Evolutionary conservation across 2,329 filamentous ascomycete species (phyloP).

Genomic region (Neonectria hederae): DNA sequence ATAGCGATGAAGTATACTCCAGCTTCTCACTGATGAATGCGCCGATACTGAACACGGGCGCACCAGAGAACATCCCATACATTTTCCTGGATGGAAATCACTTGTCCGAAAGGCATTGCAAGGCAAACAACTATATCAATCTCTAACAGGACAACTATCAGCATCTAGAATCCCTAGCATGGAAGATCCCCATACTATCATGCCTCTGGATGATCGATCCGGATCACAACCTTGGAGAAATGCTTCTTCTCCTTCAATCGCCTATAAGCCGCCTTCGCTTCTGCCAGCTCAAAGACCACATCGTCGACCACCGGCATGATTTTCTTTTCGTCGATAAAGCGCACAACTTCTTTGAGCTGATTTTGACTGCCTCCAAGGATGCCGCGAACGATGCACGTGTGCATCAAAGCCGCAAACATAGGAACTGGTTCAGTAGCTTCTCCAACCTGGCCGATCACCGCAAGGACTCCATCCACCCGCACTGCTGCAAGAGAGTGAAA

Average conservation of each 20-base stretch:
- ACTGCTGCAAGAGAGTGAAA: conserved; percentile 63
- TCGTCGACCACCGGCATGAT: conserved; percentile 46
- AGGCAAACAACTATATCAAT: too few relatives aligned
- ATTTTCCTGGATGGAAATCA: too few relatives aligned
- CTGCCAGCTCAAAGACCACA: conserved; percentile 42
- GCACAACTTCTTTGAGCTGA: conserved; percentile 44
- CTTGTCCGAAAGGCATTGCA: too few relatives aligned
- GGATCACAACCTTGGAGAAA: conserved; percentile 49
- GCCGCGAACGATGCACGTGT: conserved; percentile 43
- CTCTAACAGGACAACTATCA: too few relatives aligned
- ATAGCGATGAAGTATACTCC: too few relatives aligned
- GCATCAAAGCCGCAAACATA: conserved; percentile 38
- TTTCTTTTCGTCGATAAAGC: conserved; percentile 45
- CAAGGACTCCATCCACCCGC: conserved; percentile 46
- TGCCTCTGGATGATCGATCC: conserved; percentile 33
- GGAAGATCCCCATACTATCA: background rate
- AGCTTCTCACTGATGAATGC: too few relatives aligned
- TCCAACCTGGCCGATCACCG: conserved; percentile 45
- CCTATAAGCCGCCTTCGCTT: conserved; percentile 47
- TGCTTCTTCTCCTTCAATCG: conserved; percentile 47
- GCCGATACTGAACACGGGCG: too few relatives aligned
- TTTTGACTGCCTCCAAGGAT: conserved; percentile 40
- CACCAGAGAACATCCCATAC: too few relatives aligned
- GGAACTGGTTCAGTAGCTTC: conserved; percentile 33
- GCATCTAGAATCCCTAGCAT: background rate